Base-by-base conservation (phyloP, 352 stramenopile species). In the Phytophthora macrochlamydospora region DNA sequence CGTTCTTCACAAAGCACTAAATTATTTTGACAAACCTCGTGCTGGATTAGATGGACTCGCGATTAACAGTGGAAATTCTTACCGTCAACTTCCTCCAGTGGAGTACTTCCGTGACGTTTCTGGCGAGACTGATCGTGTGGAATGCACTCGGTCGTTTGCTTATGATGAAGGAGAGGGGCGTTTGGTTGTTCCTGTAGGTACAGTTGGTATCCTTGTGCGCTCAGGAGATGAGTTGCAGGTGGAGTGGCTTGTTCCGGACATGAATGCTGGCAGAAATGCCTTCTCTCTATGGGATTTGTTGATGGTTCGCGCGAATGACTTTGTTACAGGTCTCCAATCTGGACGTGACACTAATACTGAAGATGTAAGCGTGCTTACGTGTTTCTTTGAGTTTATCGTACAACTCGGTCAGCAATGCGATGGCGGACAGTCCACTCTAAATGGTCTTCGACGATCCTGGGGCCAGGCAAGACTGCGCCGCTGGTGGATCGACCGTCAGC, bases 371-470 rank as follows among this genome's bases (percentile, higher is more conserved):
- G 66, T 75, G n/a, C 59, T 90, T 12, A 83, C 72, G 4, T 76
- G 69, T 18, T 85, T 92, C 24, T 79, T 87, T 31, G 79, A 89
- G 50, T 83, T 82, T 43, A 65, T 89, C 45, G 70, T 86, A 1
- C 83, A 90, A 49, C 59, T 81, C 12, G 71, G 67, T 49, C 64
- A 69, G 14, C 67, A 75, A 56, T 40, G 38, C 14, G 66, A 81
- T 62, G 69, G 59, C 18, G 62, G 59, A 11, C 45, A 65, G 12
- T 50, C 62, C 11, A 31, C 69, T 2, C 28, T 87, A 3, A 49
- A 51, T 3, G 78, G 85, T 51, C 67, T 85, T 57, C 48, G 61
- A 28, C 62, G 65, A n/a, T 60, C 76, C 29, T 92, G 83, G 83
- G 67, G 75, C 8, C 70, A 87, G 60, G 68, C 81, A 14, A 80